Conservation (phyloP, 306 rosid species). For the Hippophae rhamnoides region DNA sequence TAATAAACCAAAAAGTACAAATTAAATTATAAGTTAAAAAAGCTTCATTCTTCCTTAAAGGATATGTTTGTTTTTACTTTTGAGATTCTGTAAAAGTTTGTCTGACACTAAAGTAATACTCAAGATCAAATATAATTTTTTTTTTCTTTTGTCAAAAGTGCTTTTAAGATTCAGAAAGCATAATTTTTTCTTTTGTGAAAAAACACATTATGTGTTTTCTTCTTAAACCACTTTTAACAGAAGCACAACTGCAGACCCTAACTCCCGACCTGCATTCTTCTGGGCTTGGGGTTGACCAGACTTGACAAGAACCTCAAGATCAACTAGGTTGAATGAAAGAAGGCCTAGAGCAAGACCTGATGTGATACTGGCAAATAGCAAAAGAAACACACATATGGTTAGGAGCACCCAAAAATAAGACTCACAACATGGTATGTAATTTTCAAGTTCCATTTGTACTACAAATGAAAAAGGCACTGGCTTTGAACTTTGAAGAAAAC, state of each 20-base stretch:
- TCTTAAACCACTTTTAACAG: neutral
- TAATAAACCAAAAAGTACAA: conserved; percentile 3
- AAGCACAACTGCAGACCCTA: neutral
- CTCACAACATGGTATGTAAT: conserved; percentile 38
- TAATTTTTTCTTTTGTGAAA: too few species aligned
- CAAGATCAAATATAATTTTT: too few species aligned
- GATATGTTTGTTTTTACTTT: too few species aligned
- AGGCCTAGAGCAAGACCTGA: conserved; percentile 76
- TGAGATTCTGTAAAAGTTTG: too few species aligned
- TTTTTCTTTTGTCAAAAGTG: too few species aligned
- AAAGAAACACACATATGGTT: conserved; percentile 27
- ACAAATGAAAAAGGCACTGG: neutral
- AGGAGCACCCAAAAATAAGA: conserved; percentile 44
- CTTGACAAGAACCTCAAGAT: conserved; percentile 68
- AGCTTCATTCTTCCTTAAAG: too few species aligned
- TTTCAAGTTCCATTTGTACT: neutral
- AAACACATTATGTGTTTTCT: too few species aligned
- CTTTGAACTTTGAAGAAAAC: neutral
- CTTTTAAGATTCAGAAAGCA: too few species aligned
- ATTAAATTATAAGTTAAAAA: too few species aligned
- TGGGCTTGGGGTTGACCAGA: conserved; percentile 48
- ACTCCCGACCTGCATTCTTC: conserved; percentile 48
- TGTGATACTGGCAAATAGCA: conserved; percentile 47
- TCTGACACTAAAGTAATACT: too few species aligned
- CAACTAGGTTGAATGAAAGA: conserved; percentile 52